These are phyloP conservation scores for Corniculantispora saksenae DNA, from an alignment of 2,329 filamentous ascomycete species.

Conservation along the genomic window DNA sequence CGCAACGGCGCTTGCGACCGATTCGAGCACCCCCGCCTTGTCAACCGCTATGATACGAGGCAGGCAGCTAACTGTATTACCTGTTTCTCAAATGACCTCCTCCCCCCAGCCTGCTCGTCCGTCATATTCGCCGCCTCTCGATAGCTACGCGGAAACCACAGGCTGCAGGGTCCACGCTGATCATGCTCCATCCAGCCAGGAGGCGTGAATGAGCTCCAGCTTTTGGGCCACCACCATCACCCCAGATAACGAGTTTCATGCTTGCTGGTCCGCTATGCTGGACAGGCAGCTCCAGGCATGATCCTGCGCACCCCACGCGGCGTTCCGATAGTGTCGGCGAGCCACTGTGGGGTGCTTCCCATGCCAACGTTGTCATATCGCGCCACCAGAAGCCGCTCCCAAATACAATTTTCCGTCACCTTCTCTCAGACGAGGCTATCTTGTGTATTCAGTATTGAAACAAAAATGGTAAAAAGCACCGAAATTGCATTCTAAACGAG, in stretches of 20 bases:
- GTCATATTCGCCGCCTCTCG: not conserved
- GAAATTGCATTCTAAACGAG: too few relatives aligned
- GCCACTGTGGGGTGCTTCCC: not conserved
- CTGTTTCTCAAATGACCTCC: not conserved
- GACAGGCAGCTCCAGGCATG: not conserved
- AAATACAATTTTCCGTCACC: too few relatives aligned
- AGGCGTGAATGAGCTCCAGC: not conserved
- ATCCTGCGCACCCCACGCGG: not conserved
- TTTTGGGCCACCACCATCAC: not conserved
- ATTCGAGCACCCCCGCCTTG: not conserved
- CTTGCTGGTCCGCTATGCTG: not conserved
- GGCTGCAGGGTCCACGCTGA: constrained; percentile 4
- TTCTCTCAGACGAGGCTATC: not conserved
- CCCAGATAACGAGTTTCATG: not conserved
- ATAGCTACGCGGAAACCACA: not conserved
- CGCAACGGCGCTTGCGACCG: constrained; percentile 1
- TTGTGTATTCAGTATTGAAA: too few relatives aligned
- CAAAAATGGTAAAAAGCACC: too few relatives aligned
- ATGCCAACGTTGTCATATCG: not conserved
- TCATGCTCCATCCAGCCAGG: not conserved
- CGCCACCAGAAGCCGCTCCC: not conserved
- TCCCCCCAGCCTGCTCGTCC: not conserved
- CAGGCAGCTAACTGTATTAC: not conserved
- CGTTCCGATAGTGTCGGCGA: not conserved
- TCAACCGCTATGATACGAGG: not conserved